Evolutionary conservation across 345 rosid genomes (phyloP).

Genomic region (Corymbia maculata): DNA sequence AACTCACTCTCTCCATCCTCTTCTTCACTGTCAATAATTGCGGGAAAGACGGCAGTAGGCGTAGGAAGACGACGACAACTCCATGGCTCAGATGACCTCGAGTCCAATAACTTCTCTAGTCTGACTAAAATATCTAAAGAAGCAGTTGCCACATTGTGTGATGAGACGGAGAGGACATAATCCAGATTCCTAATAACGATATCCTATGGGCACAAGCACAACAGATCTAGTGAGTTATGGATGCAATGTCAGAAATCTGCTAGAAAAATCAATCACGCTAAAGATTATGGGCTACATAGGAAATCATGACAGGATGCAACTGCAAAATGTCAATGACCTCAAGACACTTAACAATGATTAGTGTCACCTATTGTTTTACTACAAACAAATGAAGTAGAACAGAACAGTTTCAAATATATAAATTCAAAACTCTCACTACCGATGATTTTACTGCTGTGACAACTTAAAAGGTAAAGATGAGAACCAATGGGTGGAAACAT

Average conservation of each 20-base stretch:
- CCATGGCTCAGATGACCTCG: slow-evolving; percentile 86
- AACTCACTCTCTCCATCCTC: slow-evolving; percentile 59
- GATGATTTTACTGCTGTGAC: not conserved
- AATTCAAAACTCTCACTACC: not conserved
- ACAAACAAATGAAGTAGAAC: not conserved
- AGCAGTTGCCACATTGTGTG: slow-evolving; percentile 61
- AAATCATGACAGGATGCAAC: not conserved
- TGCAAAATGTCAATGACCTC: not conserved
- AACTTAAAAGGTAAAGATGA: not conserved
- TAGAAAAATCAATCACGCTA: not conserved
- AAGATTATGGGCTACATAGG: not conserved
- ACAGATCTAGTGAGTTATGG: not conserved
- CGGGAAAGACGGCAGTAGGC: slow-evolving; percentile 80
- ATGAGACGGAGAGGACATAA: slow-evolving; percentile 57
- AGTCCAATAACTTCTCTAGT: slow-evolving; percentile 73
- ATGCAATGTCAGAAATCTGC: not conserved
- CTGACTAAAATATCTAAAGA: slow-evolving; percentile 64
- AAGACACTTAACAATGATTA: not conserved
- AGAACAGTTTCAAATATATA: not conserved
- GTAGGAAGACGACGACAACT: slow-evolving; percentile 80
- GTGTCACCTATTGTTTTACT: not conserved
- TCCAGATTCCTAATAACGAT: slow-evolving; percentile 82
- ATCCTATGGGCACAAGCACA: slow-evolving; percentile 40
- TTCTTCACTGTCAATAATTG: slow-evolving; percentile 68
- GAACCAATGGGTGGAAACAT: not conserved